Evolutionary conservation across 345 rosid genomes (phyloP).

Genomic region (Eucalyptus paniculata): DNA sequence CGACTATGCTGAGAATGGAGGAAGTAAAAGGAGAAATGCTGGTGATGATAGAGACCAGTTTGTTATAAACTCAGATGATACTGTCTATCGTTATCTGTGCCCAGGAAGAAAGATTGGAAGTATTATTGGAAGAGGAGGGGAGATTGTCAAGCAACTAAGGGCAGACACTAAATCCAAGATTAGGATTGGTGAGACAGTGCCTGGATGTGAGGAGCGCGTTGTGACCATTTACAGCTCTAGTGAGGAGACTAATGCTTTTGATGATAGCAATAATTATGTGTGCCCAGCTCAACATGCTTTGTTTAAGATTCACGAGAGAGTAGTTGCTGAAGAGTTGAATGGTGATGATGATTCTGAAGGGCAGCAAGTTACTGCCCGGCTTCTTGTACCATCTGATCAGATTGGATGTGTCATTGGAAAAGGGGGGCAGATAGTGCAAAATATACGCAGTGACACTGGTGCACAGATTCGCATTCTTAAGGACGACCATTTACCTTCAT

Average conservation of each 20-base stretch:
- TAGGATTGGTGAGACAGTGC: constrained; percentile 69
- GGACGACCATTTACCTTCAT: constrained; percentile 77
- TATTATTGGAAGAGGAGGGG: constrained; percentile 93
- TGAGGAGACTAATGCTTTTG: constrained; percentile 69
- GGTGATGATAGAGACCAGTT: constrained; percentile 69
- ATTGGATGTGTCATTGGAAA: constrained; percentile 92
- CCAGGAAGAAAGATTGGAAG: constrained; percentile 86
- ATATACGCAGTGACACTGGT: constrained; percentile 78
- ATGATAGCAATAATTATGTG: constrained; percentile 38
- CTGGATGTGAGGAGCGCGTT: constrained; percentile 82
- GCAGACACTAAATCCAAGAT: constrained; percentile 78
- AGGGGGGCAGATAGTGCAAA: constrained; percentile 92
- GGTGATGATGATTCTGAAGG: constrained; percentile 53
- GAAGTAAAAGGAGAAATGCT: constrained; percentile 57
- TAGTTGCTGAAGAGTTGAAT: constrained; percentile 51
- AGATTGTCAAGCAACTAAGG: constrained; percentile 84
- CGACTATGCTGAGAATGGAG: constrained; percentile 47
- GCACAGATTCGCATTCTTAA: constrained; percentile 87
- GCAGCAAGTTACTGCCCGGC: constrained; percentile 55
- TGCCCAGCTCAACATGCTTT: constrained; percentile 93
- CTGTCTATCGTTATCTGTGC: constrained; percentile 79
- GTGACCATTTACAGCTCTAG: constrained; percentile 82
- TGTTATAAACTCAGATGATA: constrained; percentile 53
- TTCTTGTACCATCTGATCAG: constrained; percentile 97
- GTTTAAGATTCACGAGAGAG: constrained; percentile 79